phyloP scores from a whole-genome alignment of 305 asterid species.

The Withania somnifera region DNA sequence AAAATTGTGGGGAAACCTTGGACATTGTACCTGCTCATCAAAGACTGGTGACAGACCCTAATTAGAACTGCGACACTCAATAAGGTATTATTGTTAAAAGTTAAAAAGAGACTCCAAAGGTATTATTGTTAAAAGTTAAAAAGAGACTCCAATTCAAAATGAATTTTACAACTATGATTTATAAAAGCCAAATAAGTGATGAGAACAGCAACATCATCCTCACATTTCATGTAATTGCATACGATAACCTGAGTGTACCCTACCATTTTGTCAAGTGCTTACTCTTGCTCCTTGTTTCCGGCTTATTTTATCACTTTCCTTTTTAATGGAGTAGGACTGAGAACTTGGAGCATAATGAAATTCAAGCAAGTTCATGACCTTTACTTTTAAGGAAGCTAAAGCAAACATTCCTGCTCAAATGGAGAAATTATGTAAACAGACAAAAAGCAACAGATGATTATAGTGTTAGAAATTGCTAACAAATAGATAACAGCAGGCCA shows the following conservation, averaged over 20 bases:
- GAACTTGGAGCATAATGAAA: neutral
- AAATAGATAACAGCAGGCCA: neutral
- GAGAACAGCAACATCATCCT: neutral
- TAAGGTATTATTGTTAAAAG: neutral
- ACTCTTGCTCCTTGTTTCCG: neutral
- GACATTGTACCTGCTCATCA: constrained; percentile 93
- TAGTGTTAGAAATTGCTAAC: neutral
- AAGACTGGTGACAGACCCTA: constrained; percentile 48
- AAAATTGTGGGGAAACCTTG: constrained; percentile 96
- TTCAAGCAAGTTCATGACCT: neutral
- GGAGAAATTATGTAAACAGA: neutral
- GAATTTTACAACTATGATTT: too few relatives aligned
- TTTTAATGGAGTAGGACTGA: neutral
- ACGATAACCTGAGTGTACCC: neutral
- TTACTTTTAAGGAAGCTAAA: neutral
- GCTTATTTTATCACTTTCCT: neutral
- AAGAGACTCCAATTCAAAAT: neutral
- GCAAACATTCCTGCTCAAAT: neutral
- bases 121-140: neutral
- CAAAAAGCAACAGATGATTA: neutral
- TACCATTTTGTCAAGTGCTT: neutral
- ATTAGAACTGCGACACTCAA: constrained; percentile 21
- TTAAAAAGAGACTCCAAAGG: too few relatives aligned
- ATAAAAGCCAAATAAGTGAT: neutral
- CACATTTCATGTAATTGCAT: neutral